Base-by-base conservation (phyloP, 2,329 filamentous ascomycete species). In the Talaromyces verruculosus region DNA sequence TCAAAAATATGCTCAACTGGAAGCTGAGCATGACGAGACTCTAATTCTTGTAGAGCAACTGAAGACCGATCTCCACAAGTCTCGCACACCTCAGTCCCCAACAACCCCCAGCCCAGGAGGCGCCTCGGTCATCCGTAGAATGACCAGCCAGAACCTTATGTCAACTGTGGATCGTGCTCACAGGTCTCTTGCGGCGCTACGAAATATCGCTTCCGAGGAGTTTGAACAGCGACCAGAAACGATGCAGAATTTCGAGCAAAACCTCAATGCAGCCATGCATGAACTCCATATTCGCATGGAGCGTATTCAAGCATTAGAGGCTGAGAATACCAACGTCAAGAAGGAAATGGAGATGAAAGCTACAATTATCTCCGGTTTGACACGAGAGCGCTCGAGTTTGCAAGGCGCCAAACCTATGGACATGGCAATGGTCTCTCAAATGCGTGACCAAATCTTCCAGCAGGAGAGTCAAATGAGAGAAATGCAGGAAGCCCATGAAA, bases 301-400 rank as follows among this genome's bases (percentile, higher is more conserved):
- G 76, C 89, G 93, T 33, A 93, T 97, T 63, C 91, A 96, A 74
- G 89, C 93, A 72, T 84, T 99, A 15, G 95, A 99, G 77, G 88
- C 88, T 5, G 94, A 97, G 71, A 87, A 97, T 65, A 83, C 88
- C 30, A 89, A 88, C 3, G 87, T 93, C 25, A 95, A 92, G 82
- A 97, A 93, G 81, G 95, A 99, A 78, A 96, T 98, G 90, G 95
- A 99, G 75, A 89, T 87, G 68, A 99, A 99, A 85, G 93, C 94
- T 83, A 91, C 92, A 35, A 93, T 99, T 74, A 98, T 99, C 71
- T 92, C 92, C 35, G 95, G 95, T 6, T 84, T 99, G 69, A 96
- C 95, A 3, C 89, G 95, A 63, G 96, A 99, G 78, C 86, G 96
- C 67, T 94, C 92, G 2, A 97, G 93, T 79, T 85, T 97, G 80